Base-by-base conservation (phyloP, 495 filamentous ascomycete species). In the Hypoxylon lienhwacheense region DNA sequence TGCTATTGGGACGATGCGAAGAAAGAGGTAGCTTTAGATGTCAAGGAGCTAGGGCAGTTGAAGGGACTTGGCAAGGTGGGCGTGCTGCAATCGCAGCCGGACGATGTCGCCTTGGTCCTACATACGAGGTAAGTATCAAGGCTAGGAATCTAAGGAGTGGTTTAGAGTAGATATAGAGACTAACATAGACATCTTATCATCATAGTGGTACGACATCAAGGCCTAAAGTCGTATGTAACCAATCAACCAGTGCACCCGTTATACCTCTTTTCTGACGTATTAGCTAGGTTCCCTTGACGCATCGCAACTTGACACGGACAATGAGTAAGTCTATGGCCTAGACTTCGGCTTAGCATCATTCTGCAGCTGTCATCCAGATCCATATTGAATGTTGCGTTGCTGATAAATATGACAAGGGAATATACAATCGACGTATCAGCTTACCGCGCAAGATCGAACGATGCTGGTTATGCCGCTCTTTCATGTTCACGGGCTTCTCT, bases 391-490 rank as follows among this genome's bases (percentile, higher is more conserved):
- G 35, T 14, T 6, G 15, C 33, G 31, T 2, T 19, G 22, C 48
- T 57, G 11, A 53, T 21, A 10, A 7, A 33, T 15, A 14, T 11
- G 11, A 35, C 53, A n/a, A 85, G 80, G 70, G 52, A 92, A 92
- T 70, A 89, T 92, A 61, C 75, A 84, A 57, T 68, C 74, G 10
- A 93, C 88, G 2, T 91, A 91, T 69, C 65, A 81, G 41, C 77
- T 93, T 43, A 81, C 81, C 2, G 66, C 80, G 17, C 43, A 72
- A 21, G 89, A 92, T 69, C 79, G 88, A 24, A 92, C 89, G 26
- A 82, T 88, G 70, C 78, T 95, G n/a, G 88, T 95, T 36, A 95
- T 92, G 89, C 89, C 89, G 6, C 77, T 95, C 2, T 92, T 92
- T 77, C 89, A 95, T 70, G 89, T 95, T 47, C 89, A 91, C 66